Evolutionary conservation across 2,329 filamentous ascomycete species (phyloP).

Genomic region (Metarhizium brunneum): DNA sequence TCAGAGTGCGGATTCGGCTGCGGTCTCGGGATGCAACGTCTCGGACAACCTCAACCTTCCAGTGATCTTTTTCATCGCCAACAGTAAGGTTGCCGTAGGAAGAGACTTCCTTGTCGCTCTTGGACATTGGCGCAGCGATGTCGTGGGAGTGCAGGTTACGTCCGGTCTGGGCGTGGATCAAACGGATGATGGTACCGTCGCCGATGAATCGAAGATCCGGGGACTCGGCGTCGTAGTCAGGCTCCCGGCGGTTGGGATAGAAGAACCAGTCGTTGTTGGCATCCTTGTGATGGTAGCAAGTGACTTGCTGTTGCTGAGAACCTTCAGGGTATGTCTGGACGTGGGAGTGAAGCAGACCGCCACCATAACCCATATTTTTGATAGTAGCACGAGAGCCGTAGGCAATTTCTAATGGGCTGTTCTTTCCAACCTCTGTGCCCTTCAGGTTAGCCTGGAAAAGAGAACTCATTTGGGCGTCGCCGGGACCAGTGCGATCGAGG

Average conservation of each 20-base stretch:
- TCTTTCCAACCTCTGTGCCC: constrained; percentile 87
- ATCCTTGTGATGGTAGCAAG: constrained; percentile 99
- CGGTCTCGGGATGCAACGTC: constrained; percentile 83
- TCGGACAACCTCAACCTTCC: constrained; percentile 83
- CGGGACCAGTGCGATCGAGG: constrained; percentile 85
- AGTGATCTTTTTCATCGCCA: constrained; percentile 96
- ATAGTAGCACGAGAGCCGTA: constrained; percentile 82
- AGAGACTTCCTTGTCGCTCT: constrained; percentile 86
- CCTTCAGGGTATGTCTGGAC: constrained; percentile 94
- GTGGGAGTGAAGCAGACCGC: constrained; percentile 91
- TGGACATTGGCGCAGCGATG: constrained; percentile 80
- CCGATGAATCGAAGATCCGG: constrained; percentile 62
- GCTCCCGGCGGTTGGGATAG: constrained; percentile 78
- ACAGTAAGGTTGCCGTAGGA: constrained; percentile 92
- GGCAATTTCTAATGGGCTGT: constrained; percentile 88
- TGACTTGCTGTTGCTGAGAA: constrained; percentile 90
- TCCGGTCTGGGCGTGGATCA: constrained; percentile 91
- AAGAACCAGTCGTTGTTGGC: constrained; percentile 99
- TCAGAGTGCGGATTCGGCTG: constrained; percentile 80
- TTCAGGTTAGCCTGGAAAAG: constrained; percentile 95
- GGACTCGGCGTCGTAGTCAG: constrained; percentile 62
- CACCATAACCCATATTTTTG: constrained; percentile 99
- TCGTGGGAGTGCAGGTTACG: constrained; percentile 95
- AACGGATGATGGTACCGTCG: constrained; percentile 68
- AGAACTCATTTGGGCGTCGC: constrained; percentile 99